phyloP scores from a whole-genome alignment of 495 filamentous ascomycete genomes.

The Penicillium pulvis region DNA sequence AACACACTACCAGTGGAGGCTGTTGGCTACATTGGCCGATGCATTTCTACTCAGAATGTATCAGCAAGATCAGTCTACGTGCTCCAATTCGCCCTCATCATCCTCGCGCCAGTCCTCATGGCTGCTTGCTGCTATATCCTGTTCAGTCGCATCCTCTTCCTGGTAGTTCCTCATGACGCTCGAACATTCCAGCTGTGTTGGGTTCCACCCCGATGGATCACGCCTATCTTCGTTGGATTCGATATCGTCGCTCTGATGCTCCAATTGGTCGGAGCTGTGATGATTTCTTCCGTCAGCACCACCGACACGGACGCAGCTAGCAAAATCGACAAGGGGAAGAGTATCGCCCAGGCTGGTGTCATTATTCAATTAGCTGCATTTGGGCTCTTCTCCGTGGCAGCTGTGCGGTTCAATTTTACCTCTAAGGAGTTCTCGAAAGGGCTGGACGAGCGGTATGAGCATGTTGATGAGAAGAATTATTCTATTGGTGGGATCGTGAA shows the following conservation, averaged over 20 bases:
- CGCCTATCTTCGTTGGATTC: slow-evolving; percentile 35
- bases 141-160: slow-evolving; percentile 52
- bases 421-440: slow-evolving; percentile 38
- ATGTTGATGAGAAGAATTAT: slow-evolving; percentile 30
- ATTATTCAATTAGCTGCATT: slow-evolving; percentile 46
- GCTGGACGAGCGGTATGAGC: slow-evolving; percentile 31
- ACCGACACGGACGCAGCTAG: slow-evolving; percentile 25
- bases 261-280: slow-evolving; percentile 34
- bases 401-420: slow-evolving; percentile 40
- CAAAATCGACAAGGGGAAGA: slow-evolving; percentile 41
- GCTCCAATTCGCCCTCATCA: slow-evolving; percentile 41
- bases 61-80: slow-evolving; percentile 31
- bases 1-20: slow-evolving; percentile 42
- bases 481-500: slow-evolving; percentile 31
- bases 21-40: slow-evolving; percentile 45
- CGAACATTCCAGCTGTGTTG: slow-evolving; percentile 45
- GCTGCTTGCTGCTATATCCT: slow-evolving; percentile 59
- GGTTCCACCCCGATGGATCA: slow-evolving; percentile 47
- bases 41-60: slow-evolving; percentile 35
- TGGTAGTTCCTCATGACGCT: slow-evolving; percentile 41
- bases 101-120: slow-evolving; percentile 47
- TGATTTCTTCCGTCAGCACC: slow-evolving; percentile 33
- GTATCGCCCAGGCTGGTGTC: slow-evolving; percentile 42
- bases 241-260: slow-evolving; percentile 35
- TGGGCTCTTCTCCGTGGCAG: slow-evolving; percentile 44